A percentile compares a stretch with the other conserved stretches of the same genome.
Evolutionary conservation across 306 rosid genomes (phyloP).

Genomic region (Trifolium dubium): DNA sequence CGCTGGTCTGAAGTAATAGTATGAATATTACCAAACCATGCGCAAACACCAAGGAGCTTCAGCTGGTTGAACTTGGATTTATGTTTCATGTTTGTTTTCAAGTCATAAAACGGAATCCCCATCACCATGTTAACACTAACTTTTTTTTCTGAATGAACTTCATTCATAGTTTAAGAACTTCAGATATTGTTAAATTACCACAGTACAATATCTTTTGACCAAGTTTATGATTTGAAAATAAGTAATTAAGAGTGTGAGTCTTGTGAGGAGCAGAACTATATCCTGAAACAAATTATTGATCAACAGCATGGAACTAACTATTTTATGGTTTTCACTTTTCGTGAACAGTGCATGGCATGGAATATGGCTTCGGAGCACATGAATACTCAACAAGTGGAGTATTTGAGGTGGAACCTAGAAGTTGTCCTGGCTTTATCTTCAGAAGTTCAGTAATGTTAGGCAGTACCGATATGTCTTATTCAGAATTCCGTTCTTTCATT

Average conservation of each 20-base stretch:
- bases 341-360: conserved; percentile 79
- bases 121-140: not conserved
- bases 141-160: no score
- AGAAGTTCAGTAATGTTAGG: conserved; percentile 83
- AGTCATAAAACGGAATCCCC: not conserved
- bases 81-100: not conserved
- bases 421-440: conserved; percentile 96
- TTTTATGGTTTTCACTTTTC: conserved; percentile 26
- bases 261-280: not conserved
- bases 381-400: conserved; percentile 91
- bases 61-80: not conserved
- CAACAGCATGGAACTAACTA: not conserved
- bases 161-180: not conserved
- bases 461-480: conserved; percentile 68
- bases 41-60: not conserved
- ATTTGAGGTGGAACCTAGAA: conserved; percentile 95
- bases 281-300: not conserved
- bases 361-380: conserved; percentile 96
- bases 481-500: conserved; percentile 74
- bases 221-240: not conserved
- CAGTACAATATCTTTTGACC: not conserved
- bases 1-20: not conserved
- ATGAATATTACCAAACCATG: not conserved
- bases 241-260: not conserved
- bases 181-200: not conserved